These are phyloP conservation scores for Penicillium canescens DNA, from an alignment of 495 filamentous ascomycete species.

Conservation along the genomic window DNA sequence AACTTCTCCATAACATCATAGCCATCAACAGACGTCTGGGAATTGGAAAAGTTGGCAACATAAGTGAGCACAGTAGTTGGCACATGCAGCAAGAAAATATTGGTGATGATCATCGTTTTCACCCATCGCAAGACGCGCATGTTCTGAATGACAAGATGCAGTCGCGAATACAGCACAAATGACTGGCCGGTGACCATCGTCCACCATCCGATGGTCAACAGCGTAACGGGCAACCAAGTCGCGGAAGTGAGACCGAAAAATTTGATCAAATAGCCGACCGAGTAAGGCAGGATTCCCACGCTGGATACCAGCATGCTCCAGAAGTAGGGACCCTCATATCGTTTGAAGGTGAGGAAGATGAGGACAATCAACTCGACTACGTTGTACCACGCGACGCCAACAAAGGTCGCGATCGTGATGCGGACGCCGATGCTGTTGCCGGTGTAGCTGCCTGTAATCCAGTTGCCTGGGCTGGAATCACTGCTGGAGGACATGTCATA, in stretches of 20 bases:
- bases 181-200: conserved; percentile 44
- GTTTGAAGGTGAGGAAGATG: conserved; percentile 44
- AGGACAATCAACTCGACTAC: conserved; percentile 39
- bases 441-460: conserved; percentile 31
- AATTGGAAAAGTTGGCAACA: conserved; percentile 23
- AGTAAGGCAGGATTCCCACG: conserved; percentile 33
- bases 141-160: conserved; percentile 38
- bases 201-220: conserved; percentile 40
- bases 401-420: conserved; percentile 41
- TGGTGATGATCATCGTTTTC: conserved; percentile 37
- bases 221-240: conserved; percentile 29
- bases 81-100: conserved; percentile 35
- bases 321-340: conserved; percentile 41
- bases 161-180: conserved; percentile 40
- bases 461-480: conserved; percentile 26
- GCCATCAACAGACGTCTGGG: conserved; percentile 15
- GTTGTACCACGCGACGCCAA: conserved; percentile 40
- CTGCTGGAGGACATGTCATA: conserved; percentile 22
- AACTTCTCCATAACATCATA: conserved; percentile 34
- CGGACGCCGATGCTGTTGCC: conserved; percentile 24
- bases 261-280: conserved; percentile 38
- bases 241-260: conserved; percentile 32
- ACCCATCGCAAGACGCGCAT: conserved; percentile 25
- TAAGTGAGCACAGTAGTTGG: conserved; percentile 35
- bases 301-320: conserved; percentile 42